phyloP scores from a whole-genome alignment of 768 basidiomycete species.

The Hydnomerulius pinastri region DNA sequence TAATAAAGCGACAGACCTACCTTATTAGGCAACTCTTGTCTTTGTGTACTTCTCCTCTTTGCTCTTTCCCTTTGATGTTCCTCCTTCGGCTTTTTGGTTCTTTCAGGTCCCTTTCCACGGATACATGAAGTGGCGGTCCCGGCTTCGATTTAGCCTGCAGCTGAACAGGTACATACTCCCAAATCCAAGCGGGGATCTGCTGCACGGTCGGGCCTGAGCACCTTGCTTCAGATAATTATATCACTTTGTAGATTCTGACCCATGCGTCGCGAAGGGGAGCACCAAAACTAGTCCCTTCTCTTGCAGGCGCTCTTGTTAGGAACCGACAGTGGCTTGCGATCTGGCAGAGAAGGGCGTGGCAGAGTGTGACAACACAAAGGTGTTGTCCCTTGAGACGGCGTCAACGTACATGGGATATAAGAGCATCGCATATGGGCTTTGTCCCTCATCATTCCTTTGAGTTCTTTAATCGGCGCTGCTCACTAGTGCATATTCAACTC shows the following conservation, averaged over 20 bases:
- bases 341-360: background rate
- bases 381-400: background rate
- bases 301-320: background rate
- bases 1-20: background rate
- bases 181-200: background rate
- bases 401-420: slow-evolving; percentile 2
- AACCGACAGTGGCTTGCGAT: background rate
- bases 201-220: background rate
- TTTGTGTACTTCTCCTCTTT: slow-evolving; percentile 10
- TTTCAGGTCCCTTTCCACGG: background rate
- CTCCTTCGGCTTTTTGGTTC: background rate
- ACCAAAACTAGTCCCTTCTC: slow-evolving; percentile 4
- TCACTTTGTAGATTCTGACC: background rate
- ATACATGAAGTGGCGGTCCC: background rate
- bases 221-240: background rate
- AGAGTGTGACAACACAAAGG: background rate
- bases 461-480: background rate
- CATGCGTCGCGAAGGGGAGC: slow-evolving; percentile 3
- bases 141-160: background rate
- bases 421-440: background rate
- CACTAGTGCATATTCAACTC: background rate
- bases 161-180: background rate
- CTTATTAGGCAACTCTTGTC: slow-evolving; percentile 13
- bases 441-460: background rate
- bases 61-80: slow-evolving; percentile 1